Evolutionary conservation across 2,329 filamentous ascomycete genomes (phyloP).

Genomic region (Trichoderma sp.): DNA sequence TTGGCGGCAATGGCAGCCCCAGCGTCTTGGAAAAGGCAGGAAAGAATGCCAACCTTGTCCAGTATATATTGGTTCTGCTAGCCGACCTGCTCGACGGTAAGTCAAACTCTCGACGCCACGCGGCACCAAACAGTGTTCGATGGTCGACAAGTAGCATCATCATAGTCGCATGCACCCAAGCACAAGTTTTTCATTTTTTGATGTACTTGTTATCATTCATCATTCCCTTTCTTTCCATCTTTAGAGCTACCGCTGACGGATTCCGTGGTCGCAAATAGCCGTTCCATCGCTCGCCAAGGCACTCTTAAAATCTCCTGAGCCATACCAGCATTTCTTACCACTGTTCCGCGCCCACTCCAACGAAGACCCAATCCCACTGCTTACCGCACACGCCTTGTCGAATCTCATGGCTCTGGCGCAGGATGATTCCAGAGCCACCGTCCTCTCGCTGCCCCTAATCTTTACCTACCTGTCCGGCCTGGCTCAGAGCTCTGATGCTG

Average conservation of each 20-base stretch:
- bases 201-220: not conserved
- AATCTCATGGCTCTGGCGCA: slow-evolving; percentile 71
- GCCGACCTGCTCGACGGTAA: slow-evolving; percentile 85
- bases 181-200: not conserved
- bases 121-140: not conserved
- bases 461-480: slow-evolving; percentile 84
- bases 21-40: slow-evolving; percentile 81
- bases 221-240: not conserved
- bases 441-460: slow-evolving; percentile 77
- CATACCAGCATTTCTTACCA: slow-evolving; percentile 81
- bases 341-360: slow-evolving; percentile 76
- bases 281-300: slow-evolving; percentile 76
- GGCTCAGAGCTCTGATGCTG: slow-evolving; percentile 81
- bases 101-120: slow-evolving; percentile 28
- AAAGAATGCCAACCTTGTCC: slow-evolving; percentile 86
- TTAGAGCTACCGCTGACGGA: not conserved
- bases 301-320: slow-evolving; percentile 72
- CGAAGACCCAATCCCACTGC: slow-evolving; percentile 81
- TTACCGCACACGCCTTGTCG: slow-evolving; percentile 84
- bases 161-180: not conserved
- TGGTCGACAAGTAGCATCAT: not conserved
- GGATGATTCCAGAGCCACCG: slow-evolving; percentile 64
- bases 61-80: slow-evolving; percentile 90
- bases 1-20: slow-evolving; percentile 69
- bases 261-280: slow-evolving; percentile 51